Evolutionary conservation across 2,329 filamentous ascomycete species (phyloP), one percentile per base, ranked within the genome.

Genomic region (Calonectria hawksworthii): DNA sequence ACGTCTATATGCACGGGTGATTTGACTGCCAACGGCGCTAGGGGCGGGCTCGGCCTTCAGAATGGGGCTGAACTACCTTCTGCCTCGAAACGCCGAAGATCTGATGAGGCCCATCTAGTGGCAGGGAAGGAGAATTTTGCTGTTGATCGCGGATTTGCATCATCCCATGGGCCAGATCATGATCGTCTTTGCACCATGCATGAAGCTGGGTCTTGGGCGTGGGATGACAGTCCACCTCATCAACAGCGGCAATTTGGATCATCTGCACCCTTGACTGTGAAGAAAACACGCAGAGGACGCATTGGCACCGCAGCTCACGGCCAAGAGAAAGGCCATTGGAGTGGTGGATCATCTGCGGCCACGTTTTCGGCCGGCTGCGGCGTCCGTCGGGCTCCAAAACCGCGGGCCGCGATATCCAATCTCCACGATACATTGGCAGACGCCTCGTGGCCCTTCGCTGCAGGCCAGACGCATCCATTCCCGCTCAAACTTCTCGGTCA

Each of bases 61-160:
- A 44, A 34, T 26, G 63, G 65, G 36, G 75, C 83, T 13, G 75
- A 70, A 47, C 79, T 82, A n/a, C 70, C 87, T 73, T 80, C 82
- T 2, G 74, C 87, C 4, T 81, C 82, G 59, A 88, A 87, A 78
- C 83, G 79, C 73, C 82, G 85, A 65, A 80, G 75, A 44, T 30
- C 74, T 38, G 61, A 70, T 32, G 68, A 52, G 68, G 71, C 68
- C 36, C 68, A 66, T 52, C 32, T 28, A 65, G 50, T 34, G 11
- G 21, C 47, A 65, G 77, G 69, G n/a, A 80, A 80, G 44, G 79
- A 80, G 66, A 80, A 80, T 51, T 21, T 64, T 47, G 38, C 52
- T 30, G 52, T 36, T 44, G 11, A 72, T 47, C 54, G 59, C 21
- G 23, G 41, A 23, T 26, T 44, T 41, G 23, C 32, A 30, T n/a